These are phyloP conservation scores for Blakeslea trispora DNA, from an alignment of 371 early-diverging fungal genomes.

Conservation along the genomic window DNA sequence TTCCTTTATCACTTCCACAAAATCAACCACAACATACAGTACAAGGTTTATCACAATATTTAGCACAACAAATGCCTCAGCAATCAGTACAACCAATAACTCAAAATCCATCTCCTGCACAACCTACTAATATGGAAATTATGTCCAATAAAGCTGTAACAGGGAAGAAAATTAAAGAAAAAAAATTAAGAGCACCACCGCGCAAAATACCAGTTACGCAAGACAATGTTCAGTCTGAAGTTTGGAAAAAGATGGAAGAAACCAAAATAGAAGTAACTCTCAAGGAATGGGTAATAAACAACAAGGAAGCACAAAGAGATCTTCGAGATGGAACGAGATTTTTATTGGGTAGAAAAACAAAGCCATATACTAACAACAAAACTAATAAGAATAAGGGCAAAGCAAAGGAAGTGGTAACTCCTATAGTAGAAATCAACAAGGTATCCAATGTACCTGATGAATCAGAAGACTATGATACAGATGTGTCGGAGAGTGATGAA, in stretches of 20 bases:
- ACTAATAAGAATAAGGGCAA: background rate
- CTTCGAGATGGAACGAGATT: background rate
- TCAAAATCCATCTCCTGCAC: too few relatives aligned
- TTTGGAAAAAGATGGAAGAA: background rate
- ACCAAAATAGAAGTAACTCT: background rate
- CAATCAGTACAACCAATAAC: too few relatives aligned
- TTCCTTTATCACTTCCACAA: too few relatives aligned
- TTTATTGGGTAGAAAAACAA: background rate
- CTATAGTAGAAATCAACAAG: background rate
- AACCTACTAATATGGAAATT: too few relatives aligned
- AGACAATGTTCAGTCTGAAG: background rate
- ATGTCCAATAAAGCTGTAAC: background rate
- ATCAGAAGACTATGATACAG: background rate
- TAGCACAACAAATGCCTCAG: too few relatives aligned
- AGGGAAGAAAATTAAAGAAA: background rate
- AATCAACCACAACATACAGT: too few relatives aligned
- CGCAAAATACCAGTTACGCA: background rate
- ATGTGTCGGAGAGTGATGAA: background rate
- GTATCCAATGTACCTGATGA: background rate
- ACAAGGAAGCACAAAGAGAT: constrained; percentile 1
- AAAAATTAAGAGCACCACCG: constrained; percentile 1
- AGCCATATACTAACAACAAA: background rate
- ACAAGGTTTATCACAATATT: too few relatives aligned
- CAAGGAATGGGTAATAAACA: background rate
- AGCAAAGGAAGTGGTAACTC: background rate